These are phyloP conservation scores for Saccharomycopsis hybrid DNA, from an alignment of 1,139 yeast genomes.

Conservation along the genomic window DNA sequence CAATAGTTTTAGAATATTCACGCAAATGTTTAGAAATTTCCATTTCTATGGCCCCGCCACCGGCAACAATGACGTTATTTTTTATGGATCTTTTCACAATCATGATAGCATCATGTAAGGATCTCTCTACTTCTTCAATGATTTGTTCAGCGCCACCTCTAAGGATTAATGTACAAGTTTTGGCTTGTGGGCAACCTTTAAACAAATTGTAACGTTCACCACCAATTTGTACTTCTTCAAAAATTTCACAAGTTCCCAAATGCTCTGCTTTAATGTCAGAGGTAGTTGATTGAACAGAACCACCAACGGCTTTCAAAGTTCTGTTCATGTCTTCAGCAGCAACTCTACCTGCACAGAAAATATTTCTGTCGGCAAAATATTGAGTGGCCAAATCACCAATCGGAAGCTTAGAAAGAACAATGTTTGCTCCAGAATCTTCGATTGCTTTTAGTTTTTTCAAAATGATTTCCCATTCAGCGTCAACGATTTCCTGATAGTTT, in stretches of 20 bases:
- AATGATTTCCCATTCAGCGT: slow-evolving; percentile 97
- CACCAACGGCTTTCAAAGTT: slow-evolving; percentile 92
- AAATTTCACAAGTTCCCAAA: slow-evolving; percentile 77
- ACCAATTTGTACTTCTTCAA: slow-evolving; percentile 95
- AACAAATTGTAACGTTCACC: slow-evolving; percentile 90
- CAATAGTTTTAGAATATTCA: slow-evolving; percentile 78
- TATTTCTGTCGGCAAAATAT: slow-evolving; percentile 90
- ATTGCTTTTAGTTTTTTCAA: slow-evolving; percentile 80
- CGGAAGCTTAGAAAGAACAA: slow-evolving; percentile 89
- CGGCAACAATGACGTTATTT: slow-evolving; percentile 85
- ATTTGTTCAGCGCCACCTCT: slow-evolving; percentile 99
- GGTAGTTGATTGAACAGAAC: slow-evolving; percentile 73
- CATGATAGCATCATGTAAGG: slow-evolving; percentile 97
- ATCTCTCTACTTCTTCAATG: slow-evolving; percentile 96
- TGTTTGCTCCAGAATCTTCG: slow-evolving; percentile 80
- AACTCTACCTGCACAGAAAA: slow-evolving; percentile 98
- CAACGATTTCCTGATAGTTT: slow-evolving; percentile 93
- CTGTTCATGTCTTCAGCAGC: slow-evolving; percentile 84
- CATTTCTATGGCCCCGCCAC: slow-evolving; percentile 99
- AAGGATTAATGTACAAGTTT: slow-evolving; percentile 85
- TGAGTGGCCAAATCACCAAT: slow-evolving; percentile 98
- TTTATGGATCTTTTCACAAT: slow-evolving; percentile 92
- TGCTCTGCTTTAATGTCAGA: slow-evolving; percentile 64
- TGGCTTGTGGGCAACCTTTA: slow-evolving; percentile 86
- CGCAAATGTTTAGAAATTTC: slow-evolving; percentile 84